Evolutionary conservation across 2,329 filamentous ascomycete species (phyloP), one percentile per base, ranked within the genome.

Genomic region (Cordyceps cateniannulata): DNA sequence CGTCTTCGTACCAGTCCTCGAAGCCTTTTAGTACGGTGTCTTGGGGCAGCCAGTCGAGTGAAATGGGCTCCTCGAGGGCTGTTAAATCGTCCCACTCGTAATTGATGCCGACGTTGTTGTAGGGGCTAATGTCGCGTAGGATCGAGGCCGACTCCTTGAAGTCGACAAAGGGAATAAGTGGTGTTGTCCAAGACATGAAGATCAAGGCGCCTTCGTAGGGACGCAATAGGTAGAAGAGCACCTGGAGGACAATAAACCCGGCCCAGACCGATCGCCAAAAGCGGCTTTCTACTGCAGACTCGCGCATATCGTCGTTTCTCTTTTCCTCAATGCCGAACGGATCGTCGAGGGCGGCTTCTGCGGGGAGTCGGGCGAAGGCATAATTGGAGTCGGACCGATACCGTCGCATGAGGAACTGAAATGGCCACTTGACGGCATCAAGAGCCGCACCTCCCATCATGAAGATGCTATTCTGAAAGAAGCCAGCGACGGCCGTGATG

Each of bases 161-260:
- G 51, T 74, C 72, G 25, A 74, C 63, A 29, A 74, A 71, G 0
- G 72, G 72, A 8, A 74, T 62, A 3, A 74, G 66, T 1, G 67
- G 67, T 4, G 68, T 66, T 0, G 72, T 74, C 72, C 72, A 74
- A 0, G 72, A 74, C 49, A 74, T 66, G 61, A 73, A 74, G 1
- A 66, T 67, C 32, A 74, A 52, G 2, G 72, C 72, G 38, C 68
- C 66, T 29, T 74, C 72, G 38, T 64, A 60, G 0, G 72, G 72
- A n/a, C 72, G 66, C 14, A 71, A 14, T 0, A 69, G 9, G 6
- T 66, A 64, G 22, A 73, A 63, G 2, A 67, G 63, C 42, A 68
- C 64, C n/a, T 62, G 63, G 47, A 72, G 65, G 5, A 69, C 10
- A 0, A 67, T 59, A 50, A 61, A 56, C 1, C 27, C 38, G 6